These are phyloP conservation scores for Terana coerulea DNA, from an alignment of 768 basidiomycete genomes.

Conservation along the genomic window DNA sequence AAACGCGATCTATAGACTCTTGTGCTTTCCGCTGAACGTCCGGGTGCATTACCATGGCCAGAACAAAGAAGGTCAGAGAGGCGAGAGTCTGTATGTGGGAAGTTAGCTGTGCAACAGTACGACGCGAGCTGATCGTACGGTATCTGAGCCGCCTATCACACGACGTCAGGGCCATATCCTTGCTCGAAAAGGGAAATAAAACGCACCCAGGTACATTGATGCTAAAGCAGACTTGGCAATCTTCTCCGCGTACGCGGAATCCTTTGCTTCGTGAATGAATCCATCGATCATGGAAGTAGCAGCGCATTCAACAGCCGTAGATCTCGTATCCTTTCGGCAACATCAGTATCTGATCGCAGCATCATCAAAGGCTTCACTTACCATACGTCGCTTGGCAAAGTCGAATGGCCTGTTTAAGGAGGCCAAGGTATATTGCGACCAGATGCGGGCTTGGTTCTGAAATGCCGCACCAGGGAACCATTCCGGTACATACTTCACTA, in stretches of 20 bases:
- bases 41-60: constrained; percentile 36
- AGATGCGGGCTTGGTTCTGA: constrained; percentile 20
- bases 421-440: constrained; percentile 1
- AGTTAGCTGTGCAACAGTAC: too few relatives aligned
- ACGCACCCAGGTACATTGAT: constrained; percentile 13
- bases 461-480: constrained; percentile 42
- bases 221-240: constrained; percentile 1
- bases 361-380: not conserved
- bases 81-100: constrained; percentile 23
- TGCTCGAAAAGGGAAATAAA: not conserved
- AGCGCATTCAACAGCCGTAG: constrained; percentile 1
- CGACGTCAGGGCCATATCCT: not conserved
- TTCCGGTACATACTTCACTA: constrained; percentile 31
- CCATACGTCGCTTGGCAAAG: constrained; percentile 11
- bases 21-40: constrained; percentile 24
- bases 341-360: not conserved
- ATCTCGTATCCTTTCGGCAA: not conserved
- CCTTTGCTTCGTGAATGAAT: constrained; percentile 1
- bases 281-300: constrained; percentile 4
- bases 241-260: constrained; percentile 8
- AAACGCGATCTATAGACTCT: constrained; percentile 27
- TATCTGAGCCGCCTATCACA: not conserved
- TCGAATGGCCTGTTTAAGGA: constrained; percentile 12
- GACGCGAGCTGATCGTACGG: not conserved
- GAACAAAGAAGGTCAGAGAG: constrained; percentile 29